A percentile compares a stretch with the other conserved stretches of the same genome.
These are phyloP conservation scores for Auriscalpium orientale DNA, from an alignment of 768 basidiomycete genomes.

Conservation along the genomic window DNA sequence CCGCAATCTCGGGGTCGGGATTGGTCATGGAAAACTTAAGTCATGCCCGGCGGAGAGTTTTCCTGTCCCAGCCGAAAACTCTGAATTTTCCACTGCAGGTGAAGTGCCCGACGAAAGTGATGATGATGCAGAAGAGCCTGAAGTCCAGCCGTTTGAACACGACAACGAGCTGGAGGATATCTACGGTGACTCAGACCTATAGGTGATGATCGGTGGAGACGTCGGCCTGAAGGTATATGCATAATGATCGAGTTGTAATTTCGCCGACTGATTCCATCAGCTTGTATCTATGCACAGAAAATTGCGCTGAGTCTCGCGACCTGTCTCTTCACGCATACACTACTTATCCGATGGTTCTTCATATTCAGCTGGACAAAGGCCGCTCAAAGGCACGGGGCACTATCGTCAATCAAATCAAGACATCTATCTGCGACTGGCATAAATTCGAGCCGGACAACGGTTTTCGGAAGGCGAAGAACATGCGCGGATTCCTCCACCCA, in stretches of 20 bases:
- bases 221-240: too few relatives aligned
- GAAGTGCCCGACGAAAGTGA: too few relatives aligned
- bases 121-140: too few relatives aligned
- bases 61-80: background rate
- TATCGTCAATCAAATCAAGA: background rate
- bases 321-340: background rate
- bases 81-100: too few relatives aligned
- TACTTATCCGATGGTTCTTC: background rate
- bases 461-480: background rate
- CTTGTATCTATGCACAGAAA: too few relatives aligned
- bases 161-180: too few relatives aligned
- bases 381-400: background rate
- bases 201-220: too few relatives aligned
- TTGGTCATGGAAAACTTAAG: conserved; percentile 9
- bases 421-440: background rate
- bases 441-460: background rate
- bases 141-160: too few relatives aligned
- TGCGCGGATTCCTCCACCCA: background rate
- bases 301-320: too few relatives aligned
- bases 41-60: background rate
- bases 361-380: background rate
- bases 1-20: conserved; percentile 10
- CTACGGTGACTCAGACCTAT: too few relatives aligned
- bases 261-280: too few relatives aligned
- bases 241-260: too few relatives aligned